Evolutionary conservation across 2,329 filamentous ascomycete genomes (phyloP).

Genomic region (Pseudocercospora musae): DNA sequence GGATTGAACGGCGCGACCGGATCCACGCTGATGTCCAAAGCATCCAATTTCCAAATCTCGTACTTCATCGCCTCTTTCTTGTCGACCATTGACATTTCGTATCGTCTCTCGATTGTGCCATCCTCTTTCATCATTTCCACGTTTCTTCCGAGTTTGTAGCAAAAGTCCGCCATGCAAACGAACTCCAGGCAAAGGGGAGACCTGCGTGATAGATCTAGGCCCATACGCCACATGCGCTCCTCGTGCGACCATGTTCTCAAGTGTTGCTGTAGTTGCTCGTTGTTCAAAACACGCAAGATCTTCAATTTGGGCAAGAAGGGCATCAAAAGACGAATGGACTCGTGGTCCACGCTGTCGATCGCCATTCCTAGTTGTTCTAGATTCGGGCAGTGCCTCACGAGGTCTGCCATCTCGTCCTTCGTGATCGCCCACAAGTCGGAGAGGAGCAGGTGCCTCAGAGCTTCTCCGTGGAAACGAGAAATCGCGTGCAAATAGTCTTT

Average conservation of each 20-base stretch:
- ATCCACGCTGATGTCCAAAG: conserved; percentile 30
- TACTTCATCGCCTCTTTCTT: conserved; percentile 39
- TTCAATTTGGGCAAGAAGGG: conserved; percentile 39
- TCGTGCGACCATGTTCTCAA: conserved; percentile 19
- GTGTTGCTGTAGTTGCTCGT: conserved; percentile 21
- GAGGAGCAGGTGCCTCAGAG: conserved; percentile 56
- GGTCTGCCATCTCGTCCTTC: conserved; percentile 46
- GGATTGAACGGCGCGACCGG: conserved; percentile 19
- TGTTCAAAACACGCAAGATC: conserved; percentile 41
- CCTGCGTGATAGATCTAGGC: conserved; percentile 19
- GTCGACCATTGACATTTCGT: conserved; percentile 34
- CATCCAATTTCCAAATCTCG: conserved; percentile 48
- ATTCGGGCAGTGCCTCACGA: conserved; percentile 55
- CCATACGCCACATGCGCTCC: conserved; percentile 34
- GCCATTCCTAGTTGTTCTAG: conserved; percentile 58
- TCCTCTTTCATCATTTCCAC: conserved; percentile 22
- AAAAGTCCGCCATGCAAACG: conserved; percentile 39
- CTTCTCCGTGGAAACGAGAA: conserved; percentile 49
- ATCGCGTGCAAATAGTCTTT: conserved; percentile 52
- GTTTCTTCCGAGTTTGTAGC: conserved; percentile 37
- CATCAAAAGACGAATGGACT: conserved; percentile 38
- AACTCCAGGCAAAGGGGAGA: conserved; percentile 33
- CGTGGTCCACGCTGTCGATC: conserved; percentile 54
- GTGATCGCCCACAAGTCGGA: conserved; percentile 55
- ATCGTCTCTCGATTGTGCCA: conserved; percentile 23